Conservation (phyloP, 176 grass and related monocot genomes). For the Alloteropsis semialata region DNA sequence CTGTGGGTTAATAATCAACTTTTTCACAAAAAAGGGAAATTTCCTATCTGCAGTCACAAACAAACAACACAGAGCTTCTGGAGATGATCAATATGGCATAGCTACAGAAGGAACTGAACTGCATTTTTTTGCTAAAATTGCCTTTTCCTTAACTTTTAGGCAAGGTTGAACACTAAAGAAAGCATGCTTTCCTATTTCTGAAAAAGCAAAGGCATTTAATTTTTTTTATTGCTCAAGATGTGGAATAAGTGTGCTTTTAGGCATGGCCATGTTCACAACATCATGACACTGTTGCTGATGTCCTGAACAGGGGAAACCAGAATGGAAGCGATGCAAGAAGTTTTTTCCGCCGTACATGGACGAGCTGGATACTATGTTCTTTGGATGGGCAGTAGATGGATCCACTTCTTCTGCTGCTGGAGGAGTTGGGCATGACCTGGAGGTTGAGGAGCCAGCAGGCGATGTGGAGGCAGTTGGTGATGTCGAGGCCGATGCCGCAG, state of each 20-base stretch:
- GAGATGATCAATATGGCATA: not conserved
- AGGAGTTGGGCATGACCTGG: too few relatives aligned
- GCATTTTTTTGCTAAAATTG: not conserved
- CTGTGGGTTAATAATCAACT: not conserved
- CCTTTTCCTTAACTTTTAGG: slow-evolving; percentile 8
- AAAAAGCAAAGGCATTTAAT: not conserved
- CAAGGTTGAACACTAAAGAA: not conserved
- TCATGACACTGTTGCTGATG: too few relatives aligned
- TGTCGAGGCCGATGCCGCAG: too few relatives aligned
- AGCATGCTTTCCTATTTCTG: not conserved
- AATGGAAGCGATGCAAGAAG: too few relatives aligned
- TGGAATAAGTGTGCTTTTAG: not conserved
- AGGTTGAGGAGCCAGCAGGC: too few relatives aligned
- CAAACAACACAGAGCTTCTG: not conserved
- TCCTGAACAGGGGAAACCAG: too few relatives aligned
- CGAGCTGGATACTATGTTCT: too few relatives aligned
- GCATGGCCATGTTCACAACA: not conserved
- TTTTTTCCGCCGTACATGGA: too few relatives aligned
- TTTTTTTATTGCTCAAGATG: not conserved
- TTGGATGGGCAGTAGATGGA: too few relatives aligned
- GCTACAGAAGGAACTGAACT: not conserved
- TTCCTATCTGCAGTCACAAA: not conserved
- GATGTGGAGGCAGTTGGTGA: too few relatives aligned
- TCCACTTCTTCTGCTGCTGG: too few relatives aligned
- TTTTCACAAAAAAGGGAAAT: not conserved